A percentile compares a stretch with the other conserved stretches of the same genome.
Evolutionary conservation across 116 monocot species (phyloP).

Genomic region (Phalaenopsis hybrid): DNA sequence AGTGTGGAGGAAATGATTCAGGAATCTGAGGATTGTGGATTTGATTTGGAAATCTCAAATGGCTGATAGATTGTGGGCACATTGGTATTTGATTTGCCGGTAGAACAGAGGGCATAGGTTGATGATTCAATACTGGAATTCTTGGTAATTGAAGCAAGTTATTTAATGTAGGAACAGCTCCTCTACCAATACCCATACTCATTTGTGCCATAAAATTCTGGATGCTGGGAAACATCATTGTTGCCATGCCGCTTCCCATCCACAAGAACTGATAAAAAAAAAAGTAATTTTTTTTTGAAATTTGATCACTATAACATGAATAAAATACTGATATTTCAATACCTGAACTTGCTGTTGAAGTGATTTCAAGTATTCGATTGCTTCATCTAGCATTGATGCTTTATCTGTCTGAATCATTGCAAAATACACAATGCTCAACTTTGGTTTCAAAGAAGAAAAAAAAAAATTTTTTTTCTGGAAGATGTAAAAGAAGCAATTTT

Average conservation of each 20-base stretch:
- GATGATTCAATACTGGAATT: constrained; percentile 35
- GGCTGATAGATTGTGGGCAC: constrained; percentile 16
- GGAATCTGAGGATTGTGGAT: constrained; percentile 39
- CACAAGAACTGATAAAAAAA: constrained; percentile 44
- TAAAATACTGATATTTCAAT: neutral
- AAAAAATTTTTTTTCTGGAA: neutral
- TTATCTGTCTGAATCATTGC: constrained; percentile 64
- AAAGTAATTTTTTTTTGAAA: neutral
- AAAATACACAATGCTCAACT: neutral
- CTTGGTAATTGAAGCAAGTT: constrained; percentile 33
- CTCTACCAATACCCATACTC: constrained; percentile 27
- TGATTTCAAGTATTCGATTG: constrained; percentile 68
- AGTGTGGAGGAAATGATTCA: constrained; percentile 27
- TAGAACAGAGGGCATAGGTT: constrained; percentile 21
- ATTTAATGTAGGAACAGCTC: constrained; percentile 26
- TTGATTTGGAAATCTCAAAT: constrained; percentile 36
- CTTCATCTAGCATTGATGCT: constrained; percentile 78
- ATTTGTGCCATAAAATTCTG: constrained; percentile 7
- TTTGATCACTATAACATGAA: neutral
- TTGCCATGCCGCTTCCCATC: constrained; percentile 43
- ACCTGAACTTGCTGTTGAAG: constrained; percentile 81
- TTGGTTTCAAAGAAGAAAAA: neutral
- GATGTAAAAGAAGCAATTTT: neutral
- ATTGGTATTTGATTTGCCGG: constrained; percentile 27
- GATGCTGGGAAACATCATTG: constrained; percentile 42